Conservation (phyloP, 1,139 yeast species). For the Geotrichum fermentans region DNA sequence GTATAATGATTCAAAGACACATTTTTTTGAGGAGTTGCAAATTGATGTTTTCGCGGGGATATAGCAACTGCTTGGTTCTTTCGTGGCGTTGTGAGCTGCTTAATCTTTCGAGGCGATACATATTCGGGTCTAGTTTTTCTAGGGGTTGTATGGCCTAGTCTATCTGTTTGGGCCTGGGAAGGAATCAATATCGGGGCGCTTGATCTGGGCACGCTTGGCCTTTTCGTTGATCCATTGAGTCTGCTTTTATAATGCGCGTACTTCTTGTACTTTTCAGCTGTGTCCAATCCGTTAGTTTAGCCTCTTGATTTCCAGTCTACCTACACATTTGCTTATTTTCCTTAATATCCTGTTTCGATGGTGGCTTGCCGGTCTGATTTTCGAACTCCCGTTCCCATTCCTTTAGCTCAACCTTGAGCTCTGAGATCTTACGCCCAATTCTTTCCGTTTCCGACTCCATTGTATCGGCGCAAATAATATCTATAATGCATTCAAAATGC, state of each 20-base stretch:
- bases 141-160: background rate
- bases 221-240: background rate
- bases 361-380: conserved; percentile 44
- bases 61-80: background rate
- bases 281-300: background rate
- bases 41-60: too few species aligned
- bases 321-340: conserved; percentile 41
- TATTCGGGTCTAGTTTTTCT: background rate
- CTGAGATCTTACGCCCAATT: conserved; percentile 2
- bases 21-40: background rate
- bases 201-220: background rate
- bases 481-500: too few species aligned
- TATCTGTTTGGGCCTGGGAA: conserved; percentile 11
- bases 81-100: background rate
- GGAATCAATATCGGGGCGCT: conserved; percentile 1
- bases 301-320: conserved; percentile 6
- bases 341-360: conserved; percentile 53
- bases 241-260: conserved; percentile 31
- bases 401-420: conserved; percentile 46
- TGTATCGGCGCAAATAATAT: too few species aligned
- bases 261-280: conserved; percentile 40
- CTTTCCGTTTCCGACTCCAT: background rate
- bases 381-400: conserved; percentile 57
- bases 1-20: background rate
- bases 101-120: background rate